Conservation (phyloP, 768 basidiomycete genomes). For the Rhodosporidiobolus sp. region DNA sequence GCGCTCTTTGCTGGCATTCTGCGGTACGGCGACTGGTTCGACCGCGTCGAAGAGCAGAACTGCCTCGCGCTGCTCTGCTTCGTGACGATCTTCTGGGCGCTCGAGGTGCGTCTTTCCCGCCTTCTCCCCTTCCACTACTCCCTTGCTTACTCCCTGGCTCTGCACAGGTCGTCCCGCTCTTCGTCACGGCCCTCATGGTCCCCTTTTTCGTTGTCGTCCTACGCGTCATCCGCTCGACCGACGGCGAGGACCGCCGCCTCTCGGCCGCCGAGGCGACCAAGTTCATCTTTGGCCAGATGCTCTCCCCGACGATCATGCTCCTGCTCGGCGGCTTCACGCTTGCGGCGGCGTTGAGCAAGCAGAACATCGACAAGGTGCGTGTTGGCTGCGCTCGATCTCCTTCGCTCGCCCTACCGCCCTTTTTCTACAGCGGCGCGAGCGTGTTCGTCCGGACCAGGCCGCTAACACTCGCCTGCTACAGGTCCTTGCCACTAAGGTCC, state of each 20-base stretch:
- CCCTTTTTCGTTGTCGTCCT: conserved; percentile 84
- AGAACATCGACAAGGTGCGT: conserved; percentile 72
- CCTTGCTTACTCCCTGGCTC: neutral
- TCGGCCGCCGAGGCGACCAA: conserved; percentile 71
- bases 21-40: conserved; percentile 58
- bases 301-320: conserved; percentile 96
- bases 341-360: conserved; percentile 91
- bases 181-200: conserved; percentile 89
- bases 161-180: conserved; percentile 83
- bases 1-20: conserved; percentile 62
- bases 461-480: too few species aligned
- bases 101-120: conserved; percentile 63
- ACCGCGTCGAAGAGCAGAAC: conserved; percentile 70
- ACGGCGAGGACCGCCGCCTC: conserved; percentile 56
- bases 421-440: accelerated
- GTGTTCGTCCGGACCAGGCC: too few species aligned
- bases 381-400: neutral
- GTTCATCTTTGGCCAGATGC: conserved; percentile 93
- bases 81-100: conserved; percentile 91
- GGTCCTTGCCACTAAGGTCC: conserved; percentile 81
- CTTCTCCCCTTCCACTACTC: neutral
- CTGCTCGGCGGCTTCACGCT: conserved; percentile 84
- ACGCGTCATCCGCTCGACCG: conserved; percentile 65
- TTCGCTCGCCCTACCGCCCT: neutral
- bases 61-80: conserved; percentile 87